Evolutionary conservation across 495 filamentous ascomycete genomes (phyloP).

Genomic region (Neurospora discreta): DNA sequence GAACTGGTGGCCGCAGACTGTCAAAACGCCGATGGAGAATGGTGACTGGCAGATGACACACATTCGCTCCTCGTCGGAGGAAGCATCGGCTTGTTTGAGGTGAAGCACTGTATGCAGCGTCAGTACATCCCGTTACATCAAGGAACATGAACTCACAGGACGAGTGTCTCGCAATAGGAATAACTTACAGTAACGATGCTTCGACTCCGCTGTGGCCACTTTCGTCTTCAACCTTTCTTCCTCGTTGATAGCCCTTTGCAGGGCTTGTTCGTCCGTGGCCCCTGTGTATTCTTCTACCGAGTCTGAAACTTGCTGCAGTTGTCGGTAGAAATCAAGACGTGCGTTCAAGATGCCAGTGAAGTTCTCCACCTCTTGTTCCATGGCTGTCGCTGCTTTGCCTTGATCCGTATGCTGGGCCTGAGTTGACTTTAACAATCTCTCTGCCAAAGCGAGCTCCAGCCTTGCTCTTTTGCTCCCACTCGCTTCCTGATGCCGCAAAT

Average conservation of each 20-base stretch:
- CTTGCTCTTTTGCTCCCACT: slow-evolving; percentile 50
- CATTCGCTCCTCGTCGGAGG: slow-evolving; percentile 44
- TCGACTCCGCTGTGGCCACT: slow-evolving; percentile 51
- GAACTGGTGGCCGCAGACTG: slow-evolving; percentile 81
- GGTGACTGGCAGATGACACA: slow-evolving; percentile 71
- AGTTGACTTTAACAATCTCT: slow-evolving; percentile 39
- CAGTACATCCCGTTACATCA: slow-evolving; percentile 1
- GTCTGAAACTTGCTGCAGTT: slow-evolving; percentile 81
- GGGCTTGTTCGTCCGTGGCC: slow-evolving; percentile 24
- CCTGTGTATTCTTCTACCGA: slow-evolving; percentile 63
- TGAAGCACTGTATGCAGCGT: slow-evolving; percentile 27
- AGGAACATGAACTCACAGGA: not conserved
- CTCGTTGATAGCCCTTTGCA: slow-evolving; percentile 22
- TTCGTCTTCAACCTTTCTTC: slow-evolving; percentile 42
- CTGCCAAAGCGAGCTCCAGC: slow-evolving; percentile 52
- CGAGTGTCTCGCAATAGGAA: not conserved
- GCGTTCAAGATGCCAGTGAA: slow-evolving; percentile 72
- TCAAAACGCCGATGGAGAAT: slow-evolving; percentile 73
- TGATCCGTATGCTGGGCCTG: slow-evolving; percentile 54
- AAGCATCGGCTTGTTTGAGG: slow-evolving; percentile 40
- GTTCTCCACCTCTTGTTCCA: slow-evolving; percentile 64
- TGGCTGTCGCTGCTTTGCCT: slow-evolving; percentile 43
- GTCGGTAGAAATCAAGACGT: slow-evolving; percentile 76
- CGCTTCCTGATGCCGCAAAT: slow-evolving; percentile 50
- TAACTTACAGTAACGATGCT: slow-evolving; percentile 55